Evolutionary conservation across 2,329 filamentous ascomycete species (phyloP), one percentile per base, ranked within the genome.

Genomic region (Apiospora hydei): DNA sequence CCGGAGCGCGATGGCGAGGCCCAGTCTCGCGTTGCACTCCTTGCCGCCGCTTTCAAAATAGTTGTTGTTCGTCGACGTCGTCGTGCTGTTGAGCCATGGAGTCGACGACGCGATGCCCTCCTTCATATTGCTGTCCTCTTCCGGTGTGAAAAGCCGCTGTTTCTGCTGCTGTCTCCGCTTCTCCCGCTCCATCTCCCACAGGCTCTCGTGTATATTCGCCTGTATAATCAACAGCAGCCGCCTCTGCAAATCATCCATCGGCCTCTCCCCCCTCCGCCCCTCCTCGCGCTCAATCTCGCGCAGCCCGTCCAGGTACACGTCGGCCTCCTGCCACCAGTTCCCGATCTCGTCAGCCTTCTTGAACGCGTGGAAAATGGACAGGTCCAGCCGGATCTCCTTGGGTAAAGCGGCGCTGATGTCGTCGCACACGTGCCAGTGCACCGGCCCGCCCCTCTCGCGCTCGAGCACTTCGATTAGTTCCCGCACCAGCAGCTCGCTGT

Each of bases 401-500:
- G 57, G 57, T 34, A 64, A 3, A 8, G 34, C 57, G 3, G 18
- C 57, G 18, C 34, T 41, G 34, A 41, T 21, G 0, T 61, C 30
- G 16, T 38, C 53, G 53, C 53, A 61, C 8, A 61, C 30, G 18
- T 38, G 53, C 53, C 53, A 61, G 18, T 24, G 7, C 2, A 8
- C 47, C 24, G 5, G 49, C 8, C 24, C 49, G 24, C 21, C 21
- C 16, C 10, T 16, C 26, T 21, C 16, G 14, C 10, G 30, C 11
- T 64, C 57, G 34, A 41, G 57, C 18, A 41, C 21, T 8, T 64
- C 57, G 6, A 64, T 34, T 8, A 64, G 34, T 18, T 64, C 34
- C 34, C 57, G 34, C 34, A 64, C 57, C 10, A 41, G 34, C 21
- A 41, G 30, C 57, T 64, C 57, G 57, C 57, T 41, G 57, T 64